Percentiles rank a stretch among this genome's conserved stretches.
Conservation (phyloP, 768 basidiomycete genomes). For the Hirschioporus abietinus region DNA sequence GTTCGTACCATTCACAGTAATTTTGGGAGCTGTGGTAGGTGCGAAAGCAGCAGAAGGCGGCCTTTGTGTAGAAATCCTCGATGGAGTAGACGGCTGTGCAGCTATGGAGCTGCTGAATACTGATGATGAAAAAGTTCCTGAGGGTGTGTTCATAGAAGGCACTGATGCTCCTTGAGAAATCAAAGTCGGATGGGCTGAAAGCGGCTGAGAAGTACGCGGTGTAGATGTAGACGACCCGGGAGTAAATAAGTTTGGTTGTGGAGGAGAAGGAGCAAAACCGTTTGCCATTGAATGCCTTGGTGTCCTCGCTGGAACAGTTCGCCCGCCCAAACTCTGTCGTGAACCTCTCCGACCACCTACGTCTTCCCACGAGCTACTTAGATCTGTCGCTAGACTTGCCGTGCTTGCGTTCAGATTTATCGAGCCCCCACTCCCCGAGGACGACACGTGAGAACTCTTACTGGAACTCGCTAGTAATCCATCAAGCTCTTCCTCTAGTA, state of each 20-base stretch:
- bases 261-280: constrained; percentile 11
- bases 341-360: constrained; percentile 23
- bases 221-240: not conserved
- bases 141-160: not conserved
- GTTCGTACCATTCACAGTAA: constrained; percentile 36
- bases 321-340: constrained; percentile 11
- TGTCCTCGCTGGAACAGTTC: constrained; percentile 5
- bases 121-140: constrained; percentile 8
- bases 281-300: constrained; percentile 9
- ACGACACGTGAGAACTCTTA: not conserved
- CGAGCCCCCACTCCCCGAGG: constrained; percentile 7
- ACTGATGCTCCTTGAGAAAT: not conserved
- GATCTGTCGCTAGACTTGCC: constrained; percentile 23
- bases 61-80: constrained; percentile 7
- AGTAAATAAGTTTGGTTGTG: constrained; percentile 10
- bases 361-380: constrained; percentile 67
- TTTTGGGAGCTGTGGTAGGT: constrained; percentile 13
- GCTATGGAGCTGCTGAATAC: constrained; percentile 13
- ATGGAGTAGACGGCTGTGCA: constrained; percentile 9
- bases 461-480: constrained; percentile 6
- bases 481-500: constrained; percentile 58
- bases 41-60: constrained; percentile 18
- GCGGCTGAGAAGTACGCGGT: not conserved
- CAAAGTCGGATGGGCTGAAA: constrained; percentile 1
- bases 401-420: constrained; percentile 6